A percentile compares a stretch with the other conserved stretches of the same genome.
These are phyloP conservation scores for Aspergillaceae sp. DNA, from an alignment of 2,329 filamentous ascomycete species.

Conservation along the genomic window DNA sequence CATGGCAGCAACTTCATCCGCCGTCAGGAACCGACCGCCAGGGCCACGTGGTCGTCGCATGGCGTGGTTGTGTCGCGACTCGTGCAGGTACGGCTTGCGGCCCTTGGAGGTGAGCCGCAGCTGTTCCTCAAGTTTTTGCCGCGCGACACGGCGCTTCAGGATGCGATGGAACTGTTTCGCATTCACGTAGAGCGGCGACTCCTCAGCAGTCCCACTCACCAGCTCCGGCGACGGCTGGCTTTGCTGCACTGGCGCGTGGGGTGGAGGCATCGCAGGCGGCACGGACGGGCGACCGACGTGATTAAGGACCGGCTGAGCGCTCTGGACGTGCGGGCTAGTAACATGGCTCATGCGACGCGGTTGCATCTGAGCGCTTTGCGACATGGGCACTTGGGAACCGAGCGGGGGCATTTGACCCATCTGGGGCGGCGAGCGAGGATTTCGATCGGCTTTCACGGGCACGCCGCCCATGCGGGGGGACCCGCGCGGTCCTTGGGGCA, in stretches of 20 bases:
- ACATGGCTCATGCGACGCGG: conserved; percentile 66
- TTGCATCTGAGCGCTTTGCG: conserved; percentile 50
- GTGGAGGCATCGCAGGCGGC: conserved; percentile 42
- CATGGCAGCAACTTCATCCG: conserved; percentile 88
- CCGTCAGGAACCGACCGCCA: conserved; percentile 89
- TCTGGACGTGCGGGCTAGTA: conserved; percentile 53
- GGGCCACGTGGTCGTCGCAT: conserved; percentile 93
- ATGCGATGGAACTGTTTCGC: conserved; percentile 98
- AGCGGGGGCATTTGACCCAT: conserved; percentile 51
- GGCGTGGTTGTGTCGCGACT: conserved; percentile 94
- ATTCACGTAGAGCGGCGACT: conserved; percentile 94
- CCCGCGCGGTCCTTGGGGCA: conserved; percentile 47
- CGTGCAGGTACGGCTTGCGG: conserved; percentile 92
- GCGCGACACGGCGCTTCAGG: conserved; percentile 81
- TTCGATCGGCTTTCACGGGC: conserved; percentile 63
- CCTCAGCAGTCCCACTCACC: conserved; percentile 63
- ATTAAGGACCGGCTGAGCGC: conserved; percentile 60
- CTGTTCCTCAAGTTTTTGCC: conserved; percentile 88
- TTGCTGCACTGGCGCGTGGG: conserved; percentile 53
- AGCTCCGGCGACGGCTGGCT: conserved; percentile 75
- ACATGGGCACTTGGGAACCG: conserved; percentile 41
- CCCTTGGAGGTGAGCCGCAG: conserved; percentile 88
- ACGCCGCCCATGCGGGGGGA: conserved; percentile 69
- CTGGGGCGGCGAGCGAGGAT: conserved; percentile 67
- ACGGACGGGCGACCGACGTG: conserved; percentile 51